These are phyloP conservation scores for Syzygium aqueum DNA, from an alignment of 345 rosid genomes.

Conservation along the genomic window DNA sequence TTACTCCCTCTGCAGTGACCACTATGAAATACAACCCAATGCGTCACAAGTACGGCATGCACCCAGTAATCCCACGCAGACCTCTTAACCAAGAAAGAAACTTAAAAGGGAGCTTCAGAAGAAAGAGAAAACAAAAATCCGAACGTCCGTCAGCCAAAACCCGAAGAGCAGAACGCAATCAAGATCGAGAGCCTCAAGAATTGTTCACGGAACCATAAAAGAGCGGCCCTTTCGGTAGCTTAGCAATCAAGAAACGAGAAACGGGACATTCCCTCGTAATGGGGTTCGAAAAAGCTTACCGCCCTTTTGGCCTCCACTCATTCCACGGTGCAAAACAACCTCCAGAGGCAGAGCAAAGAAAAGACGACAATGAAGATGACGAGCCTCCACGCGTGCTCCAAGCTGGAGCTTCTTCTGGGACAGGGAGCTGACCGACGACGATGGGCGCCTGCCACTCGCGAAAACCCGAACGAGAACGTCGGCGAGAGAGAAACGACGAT, in stretches of 20 bases:
- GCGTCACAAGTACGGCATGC: not conserved
- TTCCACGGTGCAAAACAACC: not conserved
- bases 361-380: not conserved
- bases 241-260: not conserved
- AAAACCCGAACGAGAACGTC: not conserved
- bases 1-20: not conserved
- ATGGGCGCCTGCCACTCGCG: not conserved
- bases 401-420: not conserved
- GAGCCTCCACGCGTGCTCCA: not conserved
- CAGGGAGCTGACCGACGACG: not conserved
- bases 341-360: not conserved
- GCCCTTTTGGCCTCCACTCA: not conserved
- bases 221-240: not conserved
- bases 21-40: not conserved
- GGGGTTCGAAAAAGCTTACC: not conserved
- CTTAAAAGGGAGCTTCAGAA: not conserved
- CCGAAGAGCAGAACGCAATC: not conserved
- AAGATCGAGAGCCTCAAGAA: not conserved
- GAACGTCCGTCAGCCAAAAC: not conserved
- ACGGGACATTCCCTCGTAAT: not conserved
- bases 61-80: not conserved
- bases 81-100: not conserved
- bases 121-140: not conserved
- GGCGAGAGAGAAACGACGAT: not conserved
- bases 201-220: not conserved